Conservation (phyloP, 1,284 basidiomycete genomes). For the Pseudozyma sp. region DNA sequence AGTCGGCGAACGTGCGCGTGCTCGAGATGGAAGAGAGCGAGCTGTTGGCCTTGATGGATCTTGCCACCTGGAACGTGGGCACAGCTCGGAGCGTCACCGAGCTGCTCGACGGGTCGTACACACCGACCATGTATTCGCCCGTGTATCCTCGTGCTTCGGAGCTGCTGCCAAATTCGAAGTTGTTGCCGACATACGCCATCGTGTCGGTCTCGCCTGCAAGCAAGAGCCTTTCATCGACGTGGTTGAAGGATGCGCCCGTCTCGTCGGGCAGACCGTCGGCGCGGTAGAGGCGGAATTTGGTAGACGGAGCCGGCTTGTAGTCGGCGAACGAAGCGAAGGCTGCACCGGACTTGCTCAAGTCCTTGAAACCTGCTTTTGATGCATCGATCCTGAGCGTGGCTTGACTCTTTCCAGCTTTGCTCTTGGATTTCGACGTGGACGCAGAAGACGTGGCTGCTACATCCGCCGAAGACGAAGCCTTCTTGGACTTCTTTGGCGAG, state of each 20-base stretch:
- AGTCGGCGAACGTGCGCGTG: slow-evolving; percentile 44
- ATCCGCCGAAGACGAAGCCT: slow-evolving; percentile 14
- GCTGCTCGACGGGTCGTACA: slow-evolving; percentile 60
- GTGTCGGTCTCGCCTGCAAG: slow-evolving; percentile 60
- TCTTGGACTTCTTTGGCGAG: slow-evolving; percentile 45
- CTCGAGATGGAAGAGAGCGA: slow-evolving; percentile 54
- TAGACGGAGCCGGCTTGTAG: slow-evolving; percentile 43
- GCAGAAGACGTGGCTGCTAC: slow-evolving; percentile 17
- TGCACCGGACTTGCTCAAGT: slow-evolving; percentile 37
- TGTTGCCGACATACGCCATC: slow-evolving; percentile 58
- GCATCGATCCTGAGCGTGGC: slow-evolving; percentile 29
- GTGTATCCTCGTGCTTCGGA: slow-evolving; percentile 59
- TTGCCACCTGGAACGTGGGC: slow-evolving; percentile 60
- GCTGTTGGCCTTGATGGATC: slow-evolving; percentile 59
- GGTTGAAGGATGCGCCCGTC: slow-evolving; percentile 22
- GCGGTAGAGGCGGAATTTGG: slow-evolving; percentile 48
- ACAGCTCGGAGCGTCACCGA: slow-evolving; percentile 61
- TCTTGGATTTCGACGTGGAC: slow-evolving; percentile 22
- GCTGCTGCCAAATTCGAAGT: slow-evolving; percentile 55
- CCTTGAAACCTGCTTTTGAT: slow-evolving; percentile 15
- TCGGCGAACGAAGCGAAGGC: slow-evolving; percentile 49
- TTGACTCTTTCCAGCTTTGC: slow-evolving; percentile 27
- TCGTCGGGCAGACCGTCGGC: slow-evolving; percentile 47
- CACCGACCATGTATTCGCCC: slow-evolving; percentile 65
- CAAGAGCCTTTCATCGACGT: slow-evolving; percentile 50